Evolutionary conservation across 2,329 filamentous ascomycete genomes (phyloP).

Genomic region (Talaromyces piceae): DNA sequence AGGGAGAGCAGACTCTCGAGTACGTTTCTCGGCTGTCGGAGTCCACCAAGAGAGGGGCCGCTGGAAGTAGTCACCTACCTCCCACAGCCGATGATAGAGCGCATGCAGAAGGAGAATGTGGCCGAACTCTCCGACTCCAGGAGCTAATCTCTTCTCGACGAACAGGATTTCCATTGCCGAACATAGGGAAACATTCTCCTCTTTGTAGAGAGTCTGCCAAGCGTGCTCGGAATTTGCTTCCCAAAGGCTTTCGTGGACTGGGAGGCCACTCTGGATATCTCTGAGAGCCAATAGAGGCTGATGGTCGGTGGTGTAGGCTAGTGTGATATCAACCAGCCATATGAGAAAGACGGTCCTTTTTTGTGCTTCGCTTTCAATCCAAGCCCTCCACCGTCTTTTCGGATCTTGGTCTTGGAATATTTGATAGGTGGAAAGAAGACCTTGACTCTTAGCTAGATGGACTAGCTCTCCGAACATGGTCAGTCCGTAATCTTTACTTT

Average conservation of each 20-base stretch:
- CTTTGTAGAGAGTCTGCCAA: constrained; percentile 25
- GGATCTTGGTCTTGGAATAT: not conserved
- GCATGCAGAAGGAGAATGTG: constrained; percentile 45
- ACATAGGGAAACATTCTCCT: constrained; percentile 31
- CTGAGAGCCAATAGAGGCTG: constrained; percentile 31
- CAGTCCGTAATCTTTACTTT: constrained; percentile 18
- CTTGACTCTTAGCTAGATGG: constrained; percentile 16
- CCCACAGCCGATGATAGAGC: constrained; percentile 44
- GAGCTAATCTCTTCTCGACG: constrained; percentile 41
- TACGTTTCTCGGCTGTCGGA: constrained; percentile 36
- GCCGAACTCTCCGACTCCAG: constrained; percentile 42
- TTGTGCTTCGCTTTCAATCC: constrained; percentile 31
- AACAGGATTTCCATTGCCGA: constrained; percentile 41
- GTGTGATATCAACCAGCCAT: constrained; percentile 39
- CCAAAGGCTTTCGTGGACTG: constrained; percentile 37
- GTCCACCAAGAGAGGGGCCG: constrained; percentile 41
- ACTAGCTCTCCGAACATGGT: constrained; percentile 24
- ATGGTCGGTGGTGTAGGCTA: constrained; percentile 29
- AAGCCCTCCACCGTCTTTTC: constrained; percentile 23
- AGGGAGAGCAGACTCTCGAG: constrained; percentile 26
- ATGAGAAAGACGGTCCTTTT: constrained; percentile 36
- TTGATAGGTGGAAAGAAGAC: constrained; percentile 14
- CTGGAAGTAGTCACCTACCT: constrained; percentile 40
- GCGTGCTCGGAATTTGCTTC: constrained; percentile 25
- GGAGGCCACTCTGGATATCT: constrained; percentile 33